Evolutionary conservation across 768 basidiomycete species (phyloP).

Genomic region (Symmetrospora coprosmae): DNA sequence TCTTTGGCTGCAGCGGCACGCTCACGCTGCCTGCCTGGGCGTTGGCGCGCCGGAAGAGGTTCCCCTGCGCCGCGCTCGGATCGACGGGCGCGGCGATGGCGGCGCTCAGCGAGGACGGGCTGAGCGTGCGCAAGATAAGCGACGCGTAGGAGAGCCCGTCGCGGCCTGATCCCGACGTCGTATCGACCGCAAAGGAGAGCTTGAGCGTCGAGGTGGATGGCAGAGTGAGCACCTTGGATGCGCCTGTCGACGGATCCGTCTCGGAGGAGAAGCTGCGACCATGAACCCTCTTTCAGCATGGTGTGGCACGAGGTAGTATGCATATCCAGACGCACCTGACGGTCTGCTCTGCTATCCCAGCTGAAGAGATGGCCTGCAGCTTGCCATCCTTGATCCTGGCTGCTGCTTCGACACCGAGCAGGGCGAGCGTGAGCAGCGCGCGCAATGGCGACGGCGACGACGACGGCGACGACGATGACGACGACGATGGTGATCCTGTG

Average conservation of each 20-base stretch:
- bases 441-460: no score
- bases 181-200: background rate
- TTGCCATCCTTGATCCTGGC: conserved; percentile 16
- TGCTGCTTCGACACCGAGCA: no score
- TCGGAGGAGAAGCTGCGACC: conserved; percentile 6
- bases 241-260: no score
- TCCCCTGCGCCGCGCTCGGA: background rate
- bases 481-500: no score
- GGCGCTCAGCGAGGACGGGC: background rate
- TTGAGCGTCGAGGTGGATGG: conserved; percentile 8
- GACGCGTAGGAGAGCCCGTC: no score
- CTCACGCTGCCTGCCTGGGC: background rate
- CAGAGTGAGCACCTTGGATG: background rate
- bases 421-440: no score
- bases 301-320: no score
- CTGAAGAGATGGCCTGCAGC: conserved; percentile 13
- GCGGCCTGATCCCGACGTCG: background rate
- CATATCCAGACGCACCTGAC: conserved; percentile 1
- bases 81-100: background rate
- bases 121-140: background rate
- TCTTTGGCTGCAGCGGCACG: conserved; percentile 5
- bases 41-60: background rate
- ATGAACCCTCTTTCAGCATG: no score
- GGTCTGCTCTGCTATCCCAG: conserved; percentile 10
- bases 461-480: no score